Conservation (phyloP, 1,284 basidiomycete species). For the Ganoderma resinaceum region DNA sequence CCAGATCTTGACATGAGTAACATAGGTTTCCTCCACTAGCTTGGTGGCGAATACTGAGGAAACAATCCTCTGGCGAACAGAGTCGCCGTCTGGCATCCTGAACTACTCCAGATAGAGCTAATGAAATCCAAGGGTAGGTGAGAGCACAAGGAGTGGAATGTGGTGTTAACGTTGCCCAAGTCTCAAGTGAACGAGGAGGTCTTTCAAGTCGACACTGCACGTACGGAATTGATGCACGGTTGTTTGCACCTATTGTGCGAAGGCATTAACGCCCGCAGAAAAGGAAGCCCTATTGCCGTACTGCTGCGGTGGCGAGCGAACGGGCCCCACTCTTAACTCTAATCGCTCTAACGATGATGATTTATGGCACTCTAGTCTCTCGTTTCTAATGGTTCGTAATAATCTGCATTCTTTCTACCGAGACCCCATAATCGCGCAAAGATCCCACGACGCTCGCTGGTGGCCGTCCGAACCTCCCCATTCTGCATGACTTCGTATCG, state of each 20-base stretch:
- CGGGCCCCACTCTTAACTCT: neutral
- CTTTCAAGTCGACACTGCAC: neutral
- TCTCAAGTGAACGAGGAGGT: neutral
- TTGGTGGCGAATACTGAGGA: conserved; percentile 81
- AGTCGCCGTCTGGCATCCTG: conserved; percentile 63
- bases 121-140: neutral
- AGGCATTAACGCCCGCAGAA: neutral
- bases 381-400: conserved; percentile 38
- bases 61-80: conserved; percentile 73
- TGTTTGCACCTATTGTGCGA: neutral
- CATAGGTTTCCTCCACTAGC: conserved; percentile 80
- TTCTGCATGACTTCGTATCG: conserved; percentile 68
- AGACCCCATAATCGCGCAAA: conserved; percentile 27
- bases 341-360: conserved; percentile 3
- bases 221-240: neutral
- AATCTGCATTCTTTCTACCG: conserved; percentile 25
- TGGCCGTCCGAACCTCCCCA: conserved; percentile 59
- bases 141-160: neutral
- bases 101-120: neutral
- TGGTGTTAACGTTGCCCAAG: neutral
- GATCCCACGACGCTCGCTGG: conserved; percentile 23
- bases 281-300: neutral
- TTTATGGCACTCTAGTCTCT: conserved; percentile 1
- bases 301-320: neutral
- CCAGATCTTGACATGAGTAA: conserved; percentile 90